Evolutionary conservation across 176 grass and related monocot species (phyloP).

Genomic region (Eleusine indica): DNA sequence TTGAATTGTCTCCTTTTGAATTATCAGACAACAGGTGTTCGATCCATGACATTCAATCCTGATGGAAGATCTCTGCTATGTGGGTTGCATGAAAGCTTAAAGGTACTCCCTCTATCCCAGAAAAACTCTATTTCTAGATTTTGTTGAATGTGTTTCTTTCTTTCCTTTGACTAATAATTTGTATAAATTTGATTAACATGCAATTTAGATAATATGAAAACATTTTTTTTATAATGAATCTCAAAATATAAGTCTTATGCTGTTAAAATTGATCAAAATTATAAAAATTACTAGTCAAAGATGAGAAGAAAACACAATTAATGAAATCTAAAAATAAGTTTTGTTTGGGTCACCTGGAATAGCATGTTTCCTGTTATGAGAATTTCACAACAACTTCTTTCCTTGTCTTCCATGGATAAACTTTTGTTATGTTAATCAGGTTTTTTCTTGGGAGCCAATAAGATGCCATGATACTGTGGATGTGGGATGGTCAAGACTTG

Average conservation of each 20-base stretch:
- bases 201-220: too few species aligned
- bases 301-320: too few species aligned
- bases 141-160: too few species aligned
- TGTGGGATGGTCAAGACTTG: constrained; percentile 95
- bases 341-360: too few species aligned
- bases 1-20: constrained; percentile 27
- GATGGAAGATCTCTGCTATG: constrained; percentile 91
- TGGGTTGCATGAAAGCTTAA: constrained; percentile 93
- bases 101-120: constrained; percentile 48
- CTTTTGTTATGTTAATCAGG: constrained; percentile 51
- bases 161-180: too few species aligned
- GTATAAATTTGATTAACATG: too few species aligned
- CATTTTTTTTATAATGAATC: too few species aligned
- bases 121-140: too few species aligned
- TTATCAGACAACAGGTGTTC: constrained; percentile 83
- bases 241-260: too few species aligned
- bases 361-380: constrained; percentile 13
- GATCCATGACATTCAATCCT: constrained; percentile 97
- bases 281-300: too few species aligned
- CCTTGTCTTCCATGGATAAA: constrained; percentile 35
- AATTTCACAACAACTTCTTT: neutral
- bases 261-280: too few species aligned
- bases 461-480: constrained; percentile 92
- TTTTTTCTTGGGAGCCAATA: constrained; percentile 98
- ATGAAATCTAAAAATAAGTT: too few species aligned